Percentiles rank a stretch among this genome's conserved stretches.
Conservation (phyloP, 805 yeast species). For the Lipomyces orientalis region DNA sequence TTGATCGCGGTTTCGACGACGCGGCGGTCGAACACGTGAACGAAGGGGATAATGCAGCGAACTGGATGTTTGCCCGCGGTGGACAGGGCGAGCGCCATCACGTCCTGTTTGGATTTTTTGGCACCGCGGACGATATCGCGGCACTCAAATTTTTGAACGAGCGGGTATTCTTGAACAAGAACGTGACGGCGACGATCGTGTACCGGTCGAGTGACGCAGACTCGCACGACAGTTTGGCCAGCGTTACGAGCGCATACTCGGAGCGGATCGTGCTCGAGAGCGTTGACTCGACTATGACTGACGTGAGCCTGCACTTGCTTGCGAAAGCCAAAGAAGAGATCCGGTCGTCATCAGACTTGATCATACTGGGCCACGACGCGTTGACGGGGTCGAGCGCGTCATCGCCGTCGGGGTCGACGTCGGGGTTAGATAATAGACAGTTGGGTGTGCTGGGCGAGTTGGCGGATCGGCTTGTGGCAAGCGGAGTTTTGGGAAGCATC, state of each 20-base stretch:
- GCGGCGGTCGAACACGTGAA: not conserved
- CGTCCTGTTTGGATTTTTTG: conserved; percentile 34
- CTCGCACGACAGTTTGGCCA: not conserved
- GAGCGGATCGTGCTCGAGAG: not conserved
- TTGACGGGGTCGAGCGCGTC: not conserved
- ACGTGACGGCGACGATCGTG: conserved; percentile 26
- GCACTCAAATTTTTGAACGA: conserved; percentile 32
- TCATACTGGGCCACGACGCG: conserved; percentile 3
- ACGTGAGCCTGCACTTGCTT: not conserved
- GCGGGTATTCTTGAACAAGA: conserved; percentile 27
- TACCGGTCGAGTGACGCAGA: not conserved
- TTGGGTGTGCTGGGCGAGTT: not conserved
- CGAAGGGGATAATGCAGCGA: not conserved
- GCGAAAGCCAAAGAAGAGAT: not conserved
- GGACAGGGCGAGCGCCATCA: conserved; percentile 10
- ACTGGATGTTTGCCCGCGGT: not conserved
- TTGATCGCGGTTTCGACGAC: conserved; percentile 15
- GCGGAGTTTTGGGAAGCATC: conserved; percentile 1
- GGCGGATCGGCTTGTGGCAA: not conserved
- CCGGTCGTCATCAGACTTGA: not conserved
- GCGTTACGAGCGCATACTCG: not conserved
- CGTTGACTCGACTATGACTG: not conserved
- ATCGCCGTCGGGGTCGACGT: not conserved
- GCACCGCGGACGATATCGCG: conserved; percentile 26
- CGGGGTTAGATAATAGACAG: not conserved